Conservation (phyloP, 768 basidiomycete species). For the Hericium erinaceus region DNA sequence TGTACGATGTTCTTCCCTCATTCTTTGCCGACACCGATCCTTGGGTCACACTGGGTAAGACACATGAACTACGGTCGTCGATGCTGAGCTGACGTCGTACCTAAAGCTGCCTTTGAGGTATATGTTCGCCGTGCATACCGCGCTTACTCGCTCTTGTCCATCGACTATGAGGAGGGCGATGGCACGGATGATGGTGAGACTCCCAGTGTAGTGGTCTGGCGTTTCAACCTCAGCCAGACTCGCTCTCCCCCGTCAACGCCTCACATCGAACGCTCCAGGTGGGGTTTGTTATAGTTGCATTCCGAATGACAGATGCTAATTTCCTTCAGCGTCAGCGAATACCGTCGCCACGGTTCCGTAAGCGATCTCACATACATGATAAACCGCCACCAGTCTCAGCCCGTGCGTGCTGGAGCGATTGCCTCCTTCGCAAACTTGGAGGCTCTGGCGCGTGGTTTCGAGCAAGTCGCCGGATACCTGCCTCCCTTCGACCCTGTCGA, state of each 20-base stretch:
- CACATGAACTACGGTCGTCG: not conserved
- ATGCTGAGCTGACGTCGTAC: not conserved
- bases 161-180: conserved; percentile 95
- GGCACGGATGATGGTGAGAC: conserved; percentile 74
- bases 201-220: conserved; percentile 80
- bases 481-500: conserved; percentile 68
- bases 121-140: conserved; percentile 94
- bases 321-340: conserved; percentile 31
- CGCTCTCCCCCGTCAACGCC: conserved; percentile 84
- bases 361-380: conserved; percentile 95
- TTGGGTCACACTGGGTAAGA: conserved; percentile 73
- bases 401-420: conserved; percentile 83
- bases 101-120: conserved; percentile 83
- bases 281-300: conserved; percentile 10
- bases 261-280: conserved; percentile 41
- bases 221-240: conserved; percentile 88
- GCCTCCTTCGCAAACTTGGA: conserved; percentile 77
- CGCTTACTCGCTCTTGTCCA: conserved; percentile 82
- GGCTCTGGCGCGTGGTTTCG: conserved; percentile 64
- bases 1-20: conserved; percentile 91
- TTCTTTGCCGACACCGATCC: conserved; percentile 89
- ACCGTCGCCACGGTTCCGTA: conserved; percentile 82
- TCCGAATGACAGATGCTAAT: not conserved
- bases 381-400: conserved; percentile 77
- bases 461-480: conserved; percentile 60